Base-by-base conservation (phyloP, 768 basidiomycete species). In the Psilocybe azurescens region DNA sequence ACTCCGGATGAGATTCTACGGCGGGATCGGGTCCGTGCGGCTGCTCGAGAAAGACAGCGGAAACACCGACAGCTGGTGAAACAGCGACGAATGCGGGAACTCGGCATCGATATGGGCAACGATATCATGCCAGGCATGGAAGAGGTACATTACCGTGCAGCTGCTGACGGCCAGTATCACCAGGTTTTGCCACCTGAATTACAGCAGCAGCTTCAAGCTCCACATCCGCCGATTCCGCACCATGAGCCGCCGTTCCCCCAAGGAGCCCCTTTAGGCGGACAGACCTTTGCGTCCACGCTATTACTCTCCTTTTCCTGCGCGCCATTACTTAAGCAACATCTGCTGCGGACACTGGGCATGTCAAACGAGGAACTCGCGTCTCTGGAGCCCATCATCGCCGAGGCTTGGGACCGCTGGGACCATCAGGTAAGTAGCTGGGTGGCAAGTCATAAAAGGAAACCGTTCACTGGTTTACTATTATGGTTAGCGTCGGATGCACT, bases 401-500 rank as follows among this genome's bases (percentile, higher is more conserved):
- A 90, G 49, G 91, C 91, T 16, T 94, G 91, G 84, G 93, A 94
- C 60, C 88, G 90, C 44, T 94, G 93, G 93, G 89, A 94, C 68
- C 86, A 87, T 66, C 88, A 89, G 73, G 91, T 93, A 70, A 59
- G 84, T 59, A 36, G n/a, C 58, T 46, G 39, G 32, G 48, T 29
- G 48, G 11, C 51, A 54, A 9, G 8, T 39, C 48, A 30, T 46
- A 55, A 59, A 63, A 58, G 52, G 44, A 58, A 63, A 54, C 11
- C 47, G 47, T 49, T 63, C 47, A 58, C 29, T 28, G 39, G 28
- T 56, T 41, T 28, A 11, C 30, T 38, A 30, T 44, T 39, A 10
- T 44, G 41, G 14, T 16, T 48, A 81, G 79, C 78, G 80, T 18
- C 79, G 79, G 18, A 64, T 78, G 46, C 80, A 80, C 66, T 80